Conservation (phyloP, 2,329 filamentous ascomycete genomes). For the Samsoniella hepiali region DNA sequence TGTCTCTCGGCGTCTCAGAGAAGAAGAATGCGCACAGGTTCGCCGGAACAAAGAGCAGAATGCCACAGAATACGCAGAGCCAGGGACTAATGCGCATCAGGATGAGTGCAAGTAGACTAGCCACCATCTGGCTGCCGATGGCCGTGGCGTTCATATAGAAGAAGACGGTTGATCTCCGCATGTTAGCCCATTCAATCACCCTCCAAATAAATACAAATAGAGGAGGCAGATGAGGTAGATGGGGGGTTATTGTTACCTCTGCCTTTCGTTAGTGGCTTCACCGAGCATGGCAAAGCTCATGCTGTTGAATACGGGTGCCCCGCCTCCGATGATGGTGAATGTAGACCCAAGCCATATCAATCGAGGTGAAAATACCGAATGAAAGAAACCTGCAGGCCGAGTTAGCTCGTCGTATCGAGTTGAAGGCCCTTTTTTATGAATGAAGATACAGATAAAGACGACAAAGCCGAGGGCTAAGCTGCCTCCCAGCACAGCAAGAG, state of each 20-base stretch:
- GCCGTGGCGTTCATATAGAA: constrained; percentile 9
- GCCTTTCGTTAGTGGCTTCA: neutral
- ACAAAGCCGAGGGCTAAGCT: neutral
- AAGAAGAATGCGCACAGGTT: neutral
- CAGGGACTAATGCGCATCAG: neutral
- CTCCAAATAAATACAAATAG: neutral
- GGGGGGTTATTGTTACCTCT: neutral
- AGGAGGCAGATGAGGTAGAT: neutral
- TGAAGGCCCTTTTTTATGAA: neutral
- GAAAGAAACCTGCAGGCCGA: neutral
- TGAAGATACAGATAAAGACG: neutral
- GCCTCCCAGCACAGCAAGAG: neutral
- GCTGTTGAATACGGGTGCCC: neutral
- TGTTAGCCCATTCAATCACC: neutral
- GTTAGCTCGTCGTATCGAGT: neutral
- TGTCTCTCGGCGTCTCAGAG: neutral
- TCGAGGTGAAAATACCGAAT: neutral
- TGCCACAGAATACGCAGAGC: neutral
- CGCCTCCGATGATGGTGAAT: neutral
- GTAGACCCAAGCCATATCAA: neutral
- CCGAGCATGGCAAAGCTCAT: constrained; percentile 1
- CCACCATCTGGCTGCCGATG: constrained; percentile 1
- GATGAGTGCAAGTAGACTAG: neutral
- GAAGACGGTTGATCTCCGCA: constrained; percentile 5
- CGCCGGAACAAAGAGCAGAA: neutral